phyloP scores from a whole-genome alignment of 1,139 yeast genomes.

The Geotrichum fermentans region DNA sequence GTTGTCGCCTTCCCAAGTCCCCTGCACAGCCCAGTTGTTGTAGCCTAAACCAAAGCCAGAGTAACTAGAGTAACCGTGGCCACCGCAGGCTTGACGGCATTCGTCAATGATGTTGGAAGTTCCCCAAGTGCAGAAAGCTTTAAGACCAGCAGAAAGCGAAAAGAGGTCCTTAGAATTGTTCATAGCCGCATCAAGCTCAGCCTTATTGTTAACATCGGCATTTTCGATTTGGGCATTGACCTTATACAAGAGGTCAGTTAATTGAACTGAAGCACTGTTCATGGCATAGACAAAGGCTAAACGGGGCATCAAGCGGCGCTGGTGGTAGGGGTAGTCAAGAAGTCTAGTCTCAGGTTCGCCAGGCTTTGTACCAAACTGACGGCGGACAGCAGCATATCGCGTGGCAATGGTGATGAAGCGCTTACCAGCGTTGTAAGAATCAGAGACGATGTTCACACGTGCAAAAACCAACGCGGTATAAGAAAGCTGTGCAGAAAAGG shows the following conservation, averaged over 20 bases:
- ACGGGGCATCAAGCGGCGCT: conserved; percentile 73
- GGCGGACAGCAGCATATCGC: conserved; percentile 80
- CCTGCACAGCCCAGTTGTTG: conserved; percentile 86
- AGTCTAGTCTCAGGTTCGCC: conserved; percentile 40
- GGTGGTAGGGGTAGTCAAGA: conserved; percentile 78
- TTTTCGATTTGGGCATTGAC: conserved; percentile 50
- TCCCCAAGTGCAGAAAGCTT: conserved; percentile 82
- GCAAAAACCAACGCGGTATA: conserved; percentile 83
- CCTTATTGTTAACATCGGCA: conserved; percentile 31
- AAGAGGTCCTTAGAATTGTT: conserved; percentile 65
- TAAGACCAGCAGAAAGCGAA: conserved; percentile 76
- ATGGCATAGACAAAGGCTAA: conserved; percentile 70
- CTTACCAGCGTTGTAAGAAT: conserved; percentile 71
- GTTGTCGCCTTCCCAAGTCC: conserved; percentile 96
- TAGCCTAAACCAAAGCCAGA: conserved; percentile 81
- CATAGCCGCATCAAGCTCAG: conserved; percentile 43
- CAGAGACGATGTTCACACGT: conserved; percentile 80
- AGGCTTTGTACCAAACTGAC: conserved; percentile 59
- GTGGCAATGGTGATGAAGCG: conserved; percentile 75
- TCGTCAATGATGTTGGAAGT: conserved; percentile 71
- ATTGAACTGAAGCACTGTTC: conserved; percentile 62
- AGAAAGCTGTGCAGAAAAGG: conserved; percentile 80
- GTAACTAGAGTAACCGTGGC: conserved; percentile 84
- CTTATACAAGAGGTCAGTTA: conserved; percentile 45
- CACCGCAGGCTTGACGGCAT: conserved; percentile 87